phyloP scores from a whole-genome alignment of 148 eudicot genomes.

The Rheum nobile region DNA sequence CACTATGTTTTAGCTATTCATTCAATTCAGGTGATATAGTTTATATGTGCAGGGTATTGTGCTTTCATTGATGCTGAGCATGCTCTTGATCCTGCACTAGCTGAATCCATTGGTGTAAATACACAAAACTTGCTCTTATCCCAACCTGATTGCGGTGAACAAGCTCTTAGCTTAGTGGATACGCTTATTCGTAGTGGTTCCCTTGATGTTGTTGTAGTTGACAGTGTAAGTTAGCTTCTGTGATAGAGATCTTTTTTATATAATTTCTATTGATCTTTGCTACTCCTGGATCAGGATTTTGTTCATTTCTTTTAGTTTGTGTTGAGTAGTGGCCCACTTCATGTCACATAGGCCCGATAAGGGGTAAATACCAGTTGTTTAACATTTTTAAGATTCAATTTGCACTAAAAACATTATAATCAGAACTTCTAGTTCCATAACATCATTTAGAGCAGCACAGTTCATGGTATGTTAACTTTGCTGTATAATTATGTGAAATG shows the following conservation, averaged over 20 bases:
- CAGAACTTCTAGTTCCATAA: neutral
- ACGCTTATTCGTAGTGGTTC: conserved; percentile 96
- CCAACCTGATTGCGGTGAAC: conserved; percentile 98
- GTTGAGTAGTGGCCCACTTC: neutral
- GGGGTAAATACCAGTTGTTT: neutral
- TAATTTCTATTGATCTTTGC: neutral
- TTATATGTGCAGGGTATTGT: conserved; percentile 56
- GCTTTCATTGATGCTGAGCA: conserved; percentile 97
- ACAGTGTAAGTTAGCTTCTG: conserved; percentile 55
- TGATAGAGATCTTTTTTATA: neutral
- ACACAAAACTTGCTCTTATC: conserved; percentile 80
- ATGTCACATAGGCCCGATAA: neutral
- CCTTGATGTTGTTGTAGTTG: conserved; percentile 91
- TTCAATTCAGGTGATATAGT: neutral
- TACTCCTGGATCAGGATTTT: neutral
- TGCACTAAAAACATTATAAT: neutral
- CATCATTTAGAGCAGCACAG: neutral
- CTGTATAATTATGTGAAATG: neutral
- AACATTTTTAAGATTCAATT: neutral
- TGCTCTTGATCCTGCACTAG: conserved; percentile 88
- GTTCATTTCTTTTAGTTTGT: neutral
- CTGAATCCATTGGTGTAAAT: conserved; percentile 83
- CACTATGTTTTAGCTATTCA: neutral
- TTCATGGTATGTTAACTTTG: neutral
- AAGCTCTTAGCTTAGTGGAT: conserved; percentile 95